Conservation (phyloP, 2,329 filamentous ascomycete genomes). For the Dactylellina haptotyla region DNA sequence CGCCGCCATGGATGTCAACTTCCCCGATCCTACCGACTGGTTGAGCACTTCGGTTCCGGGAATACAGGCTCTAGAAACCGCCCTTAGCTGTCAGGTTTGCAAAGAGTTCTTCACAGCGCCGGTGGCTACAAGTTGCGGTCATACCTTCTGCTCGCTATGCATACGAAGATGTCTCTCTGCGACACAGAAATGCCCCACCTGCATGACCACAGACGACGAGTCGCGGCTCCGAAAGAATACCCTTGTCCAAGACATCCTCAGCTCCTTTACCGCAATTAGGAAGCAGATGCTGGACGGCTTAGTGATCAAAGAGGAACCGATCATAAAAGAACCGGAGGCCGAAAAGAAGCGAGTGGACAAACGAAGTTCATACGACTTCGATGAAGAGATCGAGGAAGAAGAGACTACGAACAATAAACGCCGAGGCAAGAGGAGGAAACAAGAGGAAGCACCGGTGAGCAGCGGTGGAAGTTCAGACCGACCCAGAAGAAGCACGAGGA, state of each 20-base stretch:
- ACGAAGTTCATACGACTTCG: conserved; percentile 10
- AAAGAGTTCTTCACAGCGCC: conserved; percentile 97
- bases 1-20: conserved; percentile 54
- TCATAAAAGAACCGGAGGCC: background rate
- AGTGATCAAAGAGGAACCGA: conserved; percentile 21
- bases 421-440: conserved; percentile 35
- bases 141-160: conserved; percentile 96
- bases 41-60: conserved; percentile 73
- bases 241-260: conserved; percentile 84
- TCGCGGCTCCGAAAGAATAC: conserved; percentile 85
- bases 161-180: conserved; percentile 84
- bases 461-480: background rate
- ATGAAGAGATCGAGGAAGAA: conserved; percentile 19
- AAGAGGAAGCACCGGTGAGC: conserved; percentile 1
- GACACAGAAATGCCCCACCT: conserved; percentile 88
- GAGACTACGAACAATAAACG: conserved; percentile 1
- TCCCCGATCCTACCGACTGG: conserved; percentile 88
- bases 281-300: conserved; percentile 55
- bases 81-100: conserved; percentile 94
- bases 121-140: conserved; percentile 92
- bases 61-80: conserved; percentile 78
- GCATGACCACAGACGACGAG: conserved; percentile 81
- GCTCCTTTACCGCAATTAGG: conserved; percentile 70
- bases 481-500: conserved; percentile 28
- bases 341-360: conserved; percentile 11